Evolutionary conservation across 345 rosid species (phyloP), one percentile per base, ranked within the genome.

Genomic region (Eucalyptus marginata): DNA sequence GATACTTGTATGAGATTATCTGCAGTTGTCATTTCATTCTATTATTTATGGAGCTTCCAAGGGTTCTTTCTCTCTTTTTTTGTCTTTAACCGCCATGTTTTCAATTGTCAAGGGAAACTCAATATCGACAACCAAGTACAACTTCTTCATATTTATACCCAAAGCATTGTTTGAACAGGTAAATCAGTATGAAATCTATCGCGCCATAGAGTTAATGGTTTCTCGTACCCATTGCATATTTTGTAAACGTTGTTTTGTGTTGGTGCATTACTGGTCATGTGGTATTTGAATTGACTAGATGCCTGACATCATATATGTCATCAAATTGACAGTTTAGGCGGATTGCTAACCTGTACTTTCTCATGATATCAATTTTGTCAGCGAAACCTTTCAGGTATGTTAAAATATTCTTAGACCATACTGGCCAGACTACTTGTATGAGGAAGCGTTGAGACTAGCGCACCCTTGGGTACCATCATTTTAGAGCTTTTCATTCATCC

Each of bases 151-250:
- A 7, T 97, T 98, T 94, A 89, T 98, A 20, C 99, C 99, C 2
- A 98, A 98, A 92, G 99, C 99, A 87, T 88, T 98, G 92, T 98
- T 96, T 92, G 99, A 98, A 93, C 99, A 98, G 99, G 99, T 98
- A 95, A 92, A 66, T 44, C 87, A 36, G 29, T 86, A 66, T 51
- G 79, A 64, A 64, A 7, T 64, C 18, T 64, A n/a, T 64, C 9
- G 20, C 14, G 10, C 36, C 49, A 46, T 36, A 36, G 36, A 36
- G 36, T 36, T 36, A 2, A 36, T 36, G 36, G 36, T 36, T 36
- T 36, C 36, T 36, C n/a, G n/a, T n/a, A n/a, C n/a, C n/a, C n/a
- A n/a, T n/a, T n/a, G n/a, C n/a, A n/a, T n/a, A n/a, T n/a, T n/a
- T 56, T 4, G 9, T 13, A 29, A 29, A 49, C 9, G 3, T 64